phyloP scores from a whole-genome alignment of 352 stramenopile species.

The Globisporangium takayamanum region DNA sequence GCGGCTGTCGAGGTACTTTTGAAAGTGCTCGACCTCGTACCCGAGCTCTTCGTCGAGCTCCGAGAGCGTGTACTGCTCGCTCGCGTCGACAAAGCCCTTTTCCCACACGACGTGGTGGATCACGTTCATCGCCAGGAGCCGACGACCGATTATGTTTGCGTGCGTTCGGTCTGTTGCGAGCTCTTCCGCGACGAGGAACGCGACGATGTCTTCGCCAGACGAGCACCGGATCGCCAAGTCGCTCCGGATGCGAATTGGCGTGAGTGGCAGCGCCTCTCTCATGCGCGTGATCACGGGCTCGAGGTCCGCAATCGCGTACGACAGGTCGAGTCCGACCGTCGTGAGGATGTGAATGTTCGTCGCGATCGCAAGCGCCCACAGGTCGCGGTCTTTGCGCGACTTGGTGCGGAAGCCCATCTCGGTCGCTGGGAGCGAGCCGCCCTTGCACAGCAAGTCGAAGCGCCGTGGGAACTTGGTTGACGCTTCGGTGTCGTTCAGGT shows the following conservation, averaged over 20 bases:
- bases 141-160: conserved; percentile 43
- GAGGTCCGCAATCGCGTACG: conserved; percentile 49
- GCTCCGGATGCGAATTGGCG: conserved; percentile 61
- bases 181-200: conserved; percentile 51
- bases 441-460: conserved; percentile 68
- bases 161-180: conserved; percentile 47
- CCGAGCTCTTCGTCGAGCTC: conserved; percentile 47
- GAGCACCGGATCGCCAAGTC: conserved; percentile 57
- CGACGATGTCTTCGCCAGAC: conserved; percentile 61
- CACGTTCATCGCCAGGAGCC: conserved; percentile 76
- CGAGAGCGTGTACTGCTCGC: conserved; percentile 66
- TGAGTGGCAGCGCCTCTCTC: conserved; percentile 42
- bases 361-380: conserved; percentile 61
- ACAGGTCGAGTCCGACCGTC: conserved; percentile 33
- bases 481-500: conserved; percentile 47
- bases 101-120: conserved; percentile 84
- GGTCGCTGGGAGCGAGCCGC: conserved; percentile 56
- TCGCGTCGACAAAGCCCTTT: conserved; percentile 74
- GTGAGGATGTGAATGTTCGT: conserved; percentile 60
- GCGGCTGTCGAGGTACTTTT: conserved; percentile 74
- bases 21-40: conserved; percentile 69
- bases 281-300: conserved; percentile 48
- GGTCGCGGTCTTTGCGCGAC: conserved; percentile 68
- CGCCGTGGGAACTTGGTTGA: conserved; percentile 67
- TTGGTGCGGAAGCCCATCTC: conserved; percentile 76